Base-by-base conservation (phyloP, 2,329 filamentous ascomycete species). In the Diplodia seriata region DNA sequence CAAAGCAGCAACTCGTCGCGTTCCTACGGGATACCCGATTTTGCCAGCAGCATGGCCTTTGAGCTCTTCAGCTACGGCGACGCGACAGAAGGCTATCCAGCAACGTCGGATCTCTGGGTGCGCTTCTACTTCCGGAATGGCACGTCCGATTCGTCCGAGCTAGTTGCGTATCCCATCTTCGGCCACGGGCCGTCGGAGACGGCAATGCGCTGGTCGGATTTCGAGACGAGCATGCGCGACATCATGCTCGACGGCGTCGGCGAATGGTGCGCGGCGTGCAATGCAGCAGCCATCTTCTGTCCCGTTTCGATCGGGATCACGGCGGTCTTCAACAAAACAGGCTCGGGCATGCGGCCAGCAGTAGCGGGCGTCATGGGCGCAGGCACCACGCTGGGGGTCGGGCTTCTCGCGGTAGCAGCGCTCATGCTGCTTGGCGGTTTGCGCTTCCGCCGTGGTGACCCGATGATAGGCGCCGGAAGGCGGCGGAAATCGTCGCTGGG, bases 101-200 rank as follows among this genome's bases (percentile, higher is more conserved):
- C 70, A 15, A 72, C 73, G 0, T 74, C 77, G 3, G 79, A 87
- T 26, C 79, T 89, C 50, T 85, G 78, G 75, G 83, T 89, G 36
- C 82, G 85, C 23, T 87, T 89, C 73, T 78, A 83, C 68, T 84
- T 86, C 76, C 85, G 84, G 71, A 89, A 89, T 71, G 85, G 85
- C 59, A 86, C 85, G 0, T 76, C 79, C 29, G 63, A 70, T 12
- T 69, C 75, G 26, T 73, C 74, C 36, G 71, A 72, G 1, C 78
- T 81, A 38, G 73, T 76, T 18, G 70, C 79, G 0, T 87, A 85
- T 69, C 81, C 85, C 2, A 75, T 88, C 12, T 88, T 88, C 72
- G 79, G 80, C 54, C 76, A 79, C 66, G 81, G 81, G 1, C 82
- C 82, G 1, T 54, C 49, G 11, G 75, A 79, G 31, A 80, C 77